A percentile compares a stretch with the other conserved stretches of the same genome.
phyloP scores from a whole-genome alignment of 495 filamentous ascomycete species.

The Penicillium canariense region DNA sequence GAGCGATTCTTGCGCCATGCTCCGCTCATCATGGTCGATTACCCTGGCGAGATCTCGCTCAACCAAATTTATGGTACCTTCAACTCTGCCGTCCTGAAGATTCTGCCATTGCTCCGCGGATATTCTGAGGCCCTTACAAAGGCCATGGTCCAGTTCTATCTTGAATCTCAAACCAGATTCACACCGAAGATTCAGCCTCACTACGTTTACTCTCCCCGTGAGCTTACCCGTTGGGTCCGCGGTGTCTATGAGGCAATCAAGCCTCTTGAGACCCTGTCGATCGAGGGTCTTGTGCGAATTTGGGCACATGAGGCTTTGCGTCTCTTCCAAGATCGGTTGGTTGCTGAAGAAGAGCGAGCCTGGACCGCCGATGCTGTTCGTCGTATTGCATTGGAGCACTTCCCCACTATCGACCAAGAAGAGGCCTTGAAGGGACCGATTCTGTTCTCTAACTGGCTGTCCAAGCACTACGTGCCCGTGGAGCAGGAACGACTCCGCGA shows the following conservation, averaged over 20 bases:
- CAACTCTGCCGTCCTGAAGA: conserved; percentile 94
- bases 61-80: conserved; percentile 98
- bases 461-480: conserved; percentile 96
- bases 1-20: conserved; percentile 91
- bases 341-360: conserved; percentile 87
- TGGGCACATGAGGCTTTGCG: conserved; percentile 97
- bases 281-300: conserved; percentile 93
- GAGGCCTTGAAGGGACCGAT: conserved; percentile 92
- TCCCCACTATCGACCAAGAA: conserved; percentile 86
- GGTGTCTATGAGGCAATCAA: conserved; percentile 95
- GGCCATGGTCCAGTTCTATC: conserved; percentile 95
- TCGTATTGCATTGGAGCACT: conserved; percentile 82
- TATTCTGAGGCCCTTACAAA: conserved; percentile 93
- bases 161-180: conserved; percentile 90
- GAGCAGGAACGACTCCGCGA: conserved; percentile 91
- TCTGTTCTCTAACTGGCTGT: conserved; percentile 99
- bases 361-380: conserved; percentile 89
- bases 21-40: conserved; percentile 98
- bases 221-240: conserved; percentile 94
- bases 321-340: conserved; percentile 94
- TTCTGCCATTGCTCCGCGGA: conserved; percentile 89
- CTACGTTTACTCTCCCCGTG: conserved; percentile 98
- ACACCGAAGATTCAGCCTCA: conserved; percentile 96
- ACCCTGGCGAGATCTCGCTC: conserved; percentile 91
- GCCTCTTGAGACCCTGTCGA: conserved; percentile 78